phyloP scores from a whole-genome alignment of 495 filamentous ascomycete species.

The Talaromyces stipitatus region DNA sequence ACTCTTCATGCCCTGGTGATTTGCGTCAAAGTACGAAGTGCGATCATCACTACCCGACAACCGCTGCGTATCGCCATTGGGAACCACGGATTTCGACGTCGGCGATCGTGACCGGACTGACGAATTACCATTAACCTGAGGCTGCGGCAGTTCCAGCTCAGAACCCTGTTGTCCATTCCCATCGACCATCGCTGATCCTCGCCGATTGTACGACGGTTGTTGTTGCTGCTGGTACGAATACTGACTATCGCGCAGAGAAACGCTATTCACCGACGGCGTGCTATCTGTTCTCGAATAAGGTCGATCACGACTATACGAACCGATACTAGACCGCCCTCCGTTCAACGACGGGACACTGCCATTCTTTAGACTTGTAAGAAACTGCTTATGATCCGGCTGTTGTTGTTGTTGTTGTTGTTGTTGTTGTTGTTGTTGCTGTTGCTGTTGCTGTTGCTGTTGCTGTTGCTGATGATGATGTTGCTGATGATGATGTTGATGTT shows the following conservation, averaged over 20 bases:
- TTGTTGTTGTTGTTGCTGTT: background rate
- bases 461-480: too few relatives aligned
- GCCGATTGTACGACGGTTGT: background rate
- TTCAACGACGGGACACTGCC: constrained; percentile 41
- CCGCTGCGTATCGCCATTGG: constrained; percentile 33
- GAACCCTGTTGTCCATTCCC: constrained; percentile 18
- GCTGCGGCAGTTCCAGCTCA: constrained; percentile 24
- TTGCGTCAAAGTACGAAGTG: constrained; percentile 19
- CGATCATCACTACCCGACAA: constrained; percentile 26
- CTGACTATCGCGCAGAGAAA: constrained; percentile 31
- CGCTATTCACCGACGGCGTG: constrained; percentile 43
- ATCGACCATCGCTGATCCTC: constrained; percentile 7
- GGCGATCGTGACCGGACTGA: constrained; percentile 16
- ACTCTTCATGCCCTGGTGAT: constrained; percentile 23
- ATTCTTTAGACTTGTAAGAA: constrained; percentile 29
- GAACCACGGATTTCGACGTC: constrained; percentile 24
- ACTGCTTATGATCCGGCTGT: constrained; percentile 24
- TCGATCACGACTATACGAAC: constrained; percentile 42
- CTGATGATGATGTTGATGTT: too few relatives aligned
- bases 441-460: too few relatives aligned
- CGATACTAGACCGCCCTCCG: constrained; percentile 39
- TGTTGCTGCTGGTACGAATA: constrained; percentile 15
- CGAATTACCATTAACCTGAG: constrained; percentile 23
- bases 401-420: constrained; percentile 5
- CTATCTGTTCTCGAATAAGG: constrained; percentile 46